A percentile compares a stretch with the other conserved stretches of the same genome.
phyloP scores from a whole-genome alignment of 768 basidiomycete species.

The Saitozyma podzolica region DNA sequence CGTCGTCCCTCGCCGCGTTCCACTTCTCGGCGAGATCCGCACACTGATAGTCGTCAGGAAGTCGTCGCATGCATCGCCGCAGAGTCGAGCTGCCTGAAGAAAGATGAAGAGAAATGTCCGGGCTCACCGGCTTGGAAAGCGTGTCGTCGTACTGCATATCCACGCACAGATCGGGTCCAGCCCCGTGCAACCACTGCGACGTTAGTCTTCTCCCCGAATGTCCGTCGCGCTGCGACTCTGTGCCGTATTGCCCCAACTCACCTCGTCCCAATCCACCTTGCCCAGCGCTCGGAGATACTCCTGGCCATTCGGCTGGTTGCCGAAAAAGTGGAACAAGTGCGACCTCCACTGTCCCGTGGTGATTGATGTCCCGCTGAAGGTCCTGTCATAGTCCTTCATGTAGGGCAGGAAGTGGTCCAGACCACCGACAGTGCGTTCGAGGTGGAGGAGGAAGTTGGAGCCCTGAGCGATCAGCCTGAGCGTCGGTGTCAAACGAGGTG shows the following conservation, averaged over 20 bases:
- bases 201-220: neutral
- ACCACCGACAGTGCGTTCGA: conserved; percentile 78
- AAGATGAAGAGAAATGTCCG: neutral
- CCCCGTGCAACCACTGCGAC: conserved; percentile 72
- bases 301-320: conserved; percentile 58
- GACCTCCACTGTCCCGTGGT: conserved; percentile 79
- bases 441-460: conserved; percentile 77
- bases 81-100: neutral
- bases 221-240: neutral
- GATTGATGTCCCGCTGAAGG: conserved; percentile 76
- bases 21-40: conserved; percentile 72
- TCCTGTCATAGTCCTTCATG: conserved; percentile 74
- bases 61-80: neutral
- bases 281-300: conserved; percentile 65
- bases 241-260: conserved; percentile 50
- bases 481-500: neutral
- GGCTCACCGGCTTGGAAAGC: conserved; percentile 64
- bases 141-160: conserved; percentile 72
- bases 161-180: conserved; percentile 71
- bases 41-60: conserved; percentile 30
- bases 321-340: conserved; percentile 73
- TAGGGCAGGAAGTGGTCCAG: conserved; percentile 82
- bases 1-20: conserved; percentile 63
- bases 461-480: conserved; percentile 64
- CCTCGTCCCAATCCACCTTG: conserved; percentile 71